Percentiles rank a stretch among this genome's conserved stretches.
phyloP scores from a whole-genome alignment of 1,284 basidiomycete genomes.

The Schizophyllum amplum region DNA sequence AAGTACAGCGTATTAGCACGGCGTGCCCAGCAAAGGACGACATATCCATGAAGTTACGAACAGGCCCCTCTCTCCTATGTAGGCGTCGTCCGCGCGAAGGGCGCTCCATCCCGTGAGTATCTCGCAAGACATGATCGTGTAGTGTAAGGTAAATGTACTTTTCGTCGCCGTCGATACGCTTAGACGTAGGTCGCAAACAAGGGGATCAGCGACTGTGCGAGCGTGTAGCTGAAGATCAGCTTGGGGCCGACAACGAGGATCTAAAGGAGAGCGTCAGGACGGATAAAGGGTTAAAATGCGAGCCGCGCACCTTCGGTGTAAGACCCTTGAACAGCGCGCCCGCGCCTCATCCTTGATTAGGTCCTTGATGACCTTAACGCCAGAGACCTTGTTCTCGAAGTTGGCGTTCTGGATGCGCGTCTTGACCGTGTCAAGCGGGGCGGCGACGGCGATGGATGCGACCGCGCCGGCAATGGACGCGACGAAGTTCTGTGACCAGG shows the following conservation, averaged over 20 bases:
- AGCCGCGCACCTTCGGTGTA: conserved; percentile 74
- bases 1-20: neutral
- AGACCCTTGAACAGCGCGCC: conserved; percentile 95
- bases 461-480: conserved; percentile 93
- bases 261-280: conserved; percentile 28
- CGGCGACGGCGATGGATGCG: conserved; percentile 92
- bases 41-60: too few relatives aligned
- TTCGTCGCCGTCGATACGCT: conserved; percentile 8
- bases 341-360: conserved; percentile 79
- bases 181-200: conserved; percentile 85
- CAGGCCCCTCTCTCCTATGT: too few relatives aligned
- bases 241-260: conserved; percentile 97
- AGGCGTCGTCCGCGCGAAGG: neutral
- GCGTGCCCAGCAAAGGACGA: neutral
- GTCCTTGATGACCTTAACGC: conserved; percentile 82
- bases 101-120: neutral
- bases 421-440: conserved; percentile 95
- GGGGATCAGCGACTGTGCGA: conserved; percentile 95
- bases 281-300: neutral
- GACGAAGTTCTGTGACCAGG: conserved; percentile 93
- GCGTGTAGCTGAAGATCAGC: conserved; percentile 96
- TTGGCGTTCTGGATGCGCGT: conserved; percentile 98
- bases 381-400: conserved; percentile 89
- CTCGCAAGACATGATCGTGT: neutral
- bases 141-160: neutral